A percentile compares a stretch with the other conserved stretches of the same genome.
These are phyloP conservation scores for Penicillium nucicola DNA, from an alignment of 495 filamentous ascomycete genomes.

Conservation along the genomic window DNA sequence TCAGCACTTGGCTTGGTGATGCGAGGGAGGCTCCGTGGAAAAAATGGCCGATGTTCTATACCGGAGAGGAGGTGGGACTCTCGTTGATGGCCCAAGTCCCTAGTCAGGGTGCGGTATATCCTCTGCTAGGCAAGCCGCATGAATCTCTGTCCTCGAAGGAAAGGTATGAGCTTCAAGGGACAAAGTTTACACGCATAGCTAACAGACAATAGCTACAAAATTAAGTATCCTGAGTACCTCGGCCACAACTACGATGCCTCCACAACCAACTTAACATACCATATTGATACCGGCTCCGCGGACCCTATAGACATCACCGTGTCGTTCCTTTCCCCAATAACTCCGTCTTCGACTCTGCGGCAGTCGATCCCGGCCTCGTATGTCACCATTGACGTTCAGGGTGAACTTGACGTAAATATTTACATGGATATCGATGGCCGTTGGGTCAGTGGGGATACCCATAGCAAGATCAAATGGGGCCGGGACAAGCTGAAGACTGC, in stretches of 20 bases:
- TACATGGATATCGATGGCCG: conserved; percentile 88
- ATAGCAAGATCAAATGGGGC: conserved; percentile 67
- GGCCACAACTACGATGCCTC: conserved; percentile 88
- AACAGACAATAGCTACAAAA: conserved; percentile 48
- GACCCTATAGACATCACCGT: conserved; percentile 60
- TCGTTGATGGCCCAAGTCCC: conserved; percentile 76
- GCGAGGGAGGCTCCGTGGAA: conserved; percentile 83
- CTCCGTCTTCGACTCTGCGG: conserved; percentile 83
- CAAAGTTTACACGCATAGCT: background rate
- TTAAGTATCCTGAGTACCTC: conserved; percentile 68
- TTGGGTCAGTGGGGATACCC: conserved; percentile 78
- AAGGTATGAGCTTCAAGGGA: conserved; percentile 45
- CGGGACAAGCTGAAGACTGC: conserved; percentile 37
- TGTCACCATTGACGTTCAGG: conserved; percentile 69
- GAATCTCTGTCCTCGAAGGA: conserved; percentile 60
- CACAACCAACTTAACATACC: conserved; percentile 87
- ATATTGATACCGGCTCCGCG: conserved; percentile 45
- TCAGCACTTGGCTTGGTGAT: conserved; percentile 81
- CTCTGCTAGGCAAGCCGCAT: conserved; percentile 81
- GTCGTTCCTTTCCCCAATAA: conserved; percentile 91
- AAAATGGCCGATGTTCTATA: conserved; percentile 95
- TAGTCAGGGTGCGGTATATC: conserved; percentile 69
- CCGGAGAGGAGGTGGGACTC: conserved; percentile 80
- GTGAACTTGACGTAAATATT: conserved; percentile 68
- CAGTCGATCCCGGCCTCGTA: conserved; percentile 92